Evolutionary conservation across 768 basidiomycete species (phyloP).

Genomic region (Tephrocybe sp.): DNA sequence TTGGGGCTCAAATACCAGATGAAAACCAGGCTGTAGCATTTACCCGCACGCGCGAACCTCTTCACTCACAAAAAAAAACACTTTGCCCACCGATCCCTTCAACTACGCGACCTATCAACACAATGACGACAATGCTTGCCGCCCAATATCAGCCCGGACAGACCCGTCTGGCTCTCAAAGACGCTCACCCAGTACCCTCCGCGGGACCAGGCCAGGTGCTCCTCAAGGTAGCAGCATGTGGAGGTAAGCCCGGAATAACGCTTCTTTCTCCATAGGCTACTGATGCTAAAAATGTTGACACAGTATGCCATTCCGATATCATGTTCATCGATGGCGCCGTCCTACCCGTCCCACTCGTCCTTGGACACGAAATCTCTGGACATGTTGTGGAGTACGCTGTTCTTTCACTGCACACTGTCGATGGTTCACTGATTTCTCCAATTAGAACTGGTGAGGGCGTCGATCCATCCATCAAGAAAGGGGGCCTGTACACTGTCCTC

Average conservation of each 20-base stretch:
- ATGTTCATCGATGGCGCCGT: slow-evolving; percentile 10
- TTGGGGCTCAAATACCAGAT: background rate
- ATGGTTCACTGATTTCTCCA: background rate
- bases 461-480: slow-evolving; percentile 3
- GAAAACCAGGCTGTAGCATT: too few relatives aligned
- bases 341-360: slow-evolving; percentile 8
- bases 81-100: background rate
- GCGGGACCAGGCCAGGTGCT: slow-evolving; percentile 10
- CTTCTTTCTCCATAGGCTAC: background rate
- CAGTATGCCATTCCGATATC: slow-evolving; percentile 11
- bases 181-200: slow-evolving; percentile 4
- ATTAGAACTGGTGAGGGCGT: slow-evolving; percentile 4
- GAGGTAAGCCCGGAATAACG: slow-evolving; percentile 4
- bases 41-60: background rate
- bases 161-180: slow-evolving; percentile 4
- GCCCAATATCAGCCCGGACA: slow-evolving; percentile 9
- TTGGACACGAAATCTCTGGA: slow-evolving; percentile 9
- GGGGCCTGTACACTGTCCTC: slow-evolving; percentile 2
- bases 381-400: slow-evolving; percentile 4
- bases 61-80: background rate
- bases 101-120: background rate
- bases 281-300: background rate
- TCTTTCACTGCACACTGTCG: background rate
- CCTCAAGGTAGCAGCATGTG: slow-evolving; percentile 9
- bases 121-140: slow-evolving; percentile 8